phyloP scores from a whole-genome alignment of 768 basidiomycete species.

The Xanthoconium stramineum region DNA sequence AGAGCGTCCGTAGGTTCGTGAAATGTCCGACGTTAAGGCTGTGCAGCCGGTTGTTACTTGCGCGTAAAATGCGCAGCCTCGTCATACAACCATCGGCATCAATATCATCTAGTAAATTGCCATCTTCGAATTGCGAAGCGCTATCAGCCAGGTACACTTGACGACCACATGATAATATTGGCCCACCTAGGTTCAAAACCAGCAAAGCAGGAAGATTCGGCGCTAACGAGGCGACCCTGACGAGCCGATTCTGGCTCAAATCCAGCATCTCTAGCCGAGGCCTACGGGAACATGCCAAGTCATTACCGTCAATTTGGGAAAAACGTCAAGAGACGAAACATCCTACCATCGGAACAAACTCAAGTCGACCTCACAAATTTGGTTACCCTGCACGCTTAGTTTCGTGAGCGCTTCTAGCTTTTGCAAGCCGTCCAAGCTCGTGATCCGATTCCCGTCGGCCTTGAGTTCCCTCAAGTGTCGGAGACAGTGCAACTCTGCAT shows the following conservation, averaged over 20 bases:
- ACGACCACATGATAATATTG: conserved; percentile 6
- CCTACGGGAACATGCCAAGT: conserved; percentile 28
- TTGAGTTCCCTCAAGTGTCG: conserved; percentile 84
- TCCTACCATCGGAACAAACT: conserved; percentile 61
- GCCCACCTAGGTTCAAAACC: conserved; percentile 82
- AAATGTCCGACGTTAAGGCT: conserved; percentile 61
- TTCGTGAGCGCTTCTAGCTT: conserved; percentile 79
- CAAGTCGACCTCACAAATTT: conserved; percentile 61
- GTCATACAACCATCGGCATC: conserved; percentile 54
- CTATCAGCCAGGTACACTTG: conserved; percentile 16
- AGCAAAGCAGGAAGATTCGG: conserved; percentile 56
- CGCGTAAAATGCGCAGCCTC: conserved; percentile 76
- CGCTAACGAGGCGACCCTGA: conserved; percentile 55
- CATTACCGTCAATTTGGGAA: conserved; percentile 6
- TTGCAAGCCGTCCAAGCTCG: conserved; percentile 70
- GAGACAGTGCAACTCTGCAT: conserved; percentile 76
- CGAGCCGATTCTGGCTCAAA: conserved; percentile 71
- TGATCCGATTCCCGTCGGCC: conserved; percentile 84
- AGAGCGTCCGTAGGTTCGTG: conserved; percentile 80
- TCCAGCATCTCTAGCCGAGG: conserved; percentile 78
- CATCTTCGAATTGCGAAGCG: conserved; percentile 47
- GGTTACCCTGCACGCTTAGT: conserved; percentile 77
- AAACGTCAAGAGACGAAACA: conserved; percentile 1
- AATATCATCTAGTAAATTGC: conserved; percentile 62
- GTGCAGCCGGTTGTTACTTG: conserved; percentile 77